These are phyloP conservation scores for Colletotrichum horii DNA, from an alignment of 2,329 filamentous ascomycete genomes.

Conservation along the genomic window DNA sequence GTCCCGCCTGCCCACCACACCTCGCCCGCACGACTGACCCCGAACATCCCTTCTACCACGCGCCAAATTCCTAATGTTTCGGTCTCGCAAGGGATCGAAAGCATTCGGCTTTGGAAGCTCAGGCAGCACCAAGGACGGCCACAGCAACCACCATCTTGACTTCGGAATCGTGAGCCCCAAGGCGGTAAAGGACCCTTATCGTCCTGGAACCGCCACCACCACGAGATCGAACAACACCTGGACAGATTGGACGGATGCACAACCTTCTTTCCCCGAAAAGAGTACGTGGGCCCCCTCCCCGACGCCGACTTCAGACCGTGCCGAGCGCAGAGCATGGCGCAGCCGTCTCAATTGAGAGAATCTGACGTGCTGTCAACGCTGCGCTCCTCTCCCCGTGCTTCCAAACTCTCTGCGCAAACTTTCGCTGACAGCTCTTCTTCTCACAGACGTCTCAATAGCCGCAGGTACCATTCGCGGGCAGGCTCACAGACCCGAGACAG, in stretches of 20 bases:
- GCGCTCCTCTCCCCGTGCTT: background rate
- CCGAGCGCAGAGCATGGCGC: background rate
- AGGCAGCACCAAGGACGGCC: slow-evolving; percentile 12
- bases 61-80: slow-evolving; percentile 17
- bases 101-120: slow-evolving; percentile 20
- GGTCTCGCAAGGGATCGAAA: slow-evolving; percentile 21
- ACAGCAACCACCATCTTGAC: slow-evolving; percentile 16
- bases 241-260: slow-evolving; percentile 27
- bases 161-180: slow-evolving; percentile 21
- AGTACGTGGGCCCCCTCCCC: slow-evolving; percentile 34
- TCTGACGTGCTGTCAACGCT: background rate
- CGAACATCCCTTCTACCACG: background rate
- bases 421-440: slow-evolving; percentile 2
- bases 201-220: slow-evolving; percentile 19
- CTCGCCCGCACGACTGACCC: background rate
- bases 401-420: background rate
- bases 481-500: slow-evolving; percentile 35
- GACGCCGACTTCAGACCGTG: background rate
- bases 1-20: background rate
- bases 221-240: slow-evolving; percentile 11
- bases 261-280: slow-evolving; percentile 43
- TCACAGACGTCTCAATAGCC: slow-evolving; percentile 30
- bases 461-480: slow-evolving; percentile 29
- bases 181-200: slow-evolving; percentile 13
- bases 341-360: background rate